phyloP scores from a whole-genome alignment of 225 moss, liverwort and hornwort species.

The Rhytidiadelphus loreus region DNA sequence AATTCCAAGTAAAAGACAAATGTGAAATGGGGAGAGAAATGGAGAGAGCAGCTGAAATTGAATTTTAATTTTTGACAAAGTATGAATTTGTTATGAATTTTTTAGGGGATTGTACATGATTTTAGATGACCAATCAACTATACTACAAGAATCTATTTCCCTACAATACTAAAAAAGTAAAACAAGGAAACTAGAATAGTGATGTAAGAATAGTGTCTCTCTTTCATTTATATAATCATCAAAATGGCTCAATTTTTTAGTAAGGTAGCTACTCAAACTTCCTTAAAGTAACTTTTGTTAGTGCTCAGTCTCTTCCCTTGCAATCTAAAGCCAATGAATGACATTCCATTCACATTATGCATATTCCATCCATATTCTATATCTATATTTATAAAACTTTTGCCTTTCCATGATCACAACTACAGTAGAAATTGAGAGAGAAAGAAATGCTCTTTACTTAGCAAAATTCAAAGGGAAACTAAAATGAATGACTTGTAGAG shows the following conservation, averaged over 20 bases:
- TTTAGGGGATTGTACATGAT: neutral
- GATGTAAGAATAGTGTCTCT: neutral
- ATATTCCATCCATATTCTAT: neutral
- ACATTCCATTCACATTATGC: neutral
- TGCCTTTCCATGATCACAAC: neutral
- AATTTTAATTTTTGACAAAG: no score
- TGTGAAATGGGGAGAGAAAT: no score
- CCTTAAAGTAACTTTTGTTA: fast-evolving
- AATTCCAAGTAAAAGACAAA: no score
- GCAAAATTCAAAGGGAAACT: neutral
- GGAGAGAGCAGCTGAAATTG: no score
- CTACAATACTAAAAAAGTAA: fast-evolving
- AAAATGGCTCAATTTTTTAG: neutral
- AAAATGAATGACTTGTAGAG: fast-evolving
- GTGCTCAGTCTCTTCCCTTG: neutral
- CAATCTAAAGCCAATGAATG: fast-evolving
- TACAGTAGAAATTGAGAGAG: neutral
- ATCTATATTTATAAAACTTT: no score
- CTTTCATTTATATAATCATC: neutral
- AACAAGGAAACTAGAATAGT: fast-evolving
- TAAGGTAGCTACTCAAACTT: neutral
- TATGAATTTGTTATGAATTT: no score
- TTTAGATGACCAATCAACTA: neutral
- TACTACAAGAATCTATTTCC: neutral
- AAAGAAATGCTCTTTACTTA: neutral